Evolutionary conservation across 805 yeast species (phyloP).

Genomic region (Sugiyamaella lignohabitans): DNA sequence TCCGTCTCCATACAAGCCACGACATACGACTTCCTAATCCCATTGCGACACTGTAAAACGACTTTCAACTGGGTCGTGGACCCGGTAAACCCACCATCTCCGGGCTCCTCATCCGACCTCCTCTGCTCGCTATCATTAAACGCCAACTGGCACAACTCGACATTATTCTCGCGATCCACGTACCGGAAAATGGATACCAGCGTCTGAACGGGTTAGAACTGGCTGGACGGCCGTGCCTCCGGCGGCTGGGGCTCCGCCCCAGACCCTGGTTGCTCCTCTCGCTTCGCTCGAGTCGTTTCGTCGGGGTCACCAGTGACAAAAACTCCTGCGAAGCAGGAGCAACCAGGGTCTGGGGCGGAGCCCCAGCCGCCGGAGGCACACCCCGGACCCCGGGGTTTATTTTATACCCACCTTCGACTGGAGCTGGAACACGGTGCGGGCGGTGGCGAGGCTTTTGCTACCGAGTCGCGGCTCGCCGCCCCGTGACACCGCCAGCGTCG

Average conservation of each 20-base stretch:
- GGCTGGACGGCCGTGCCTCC: neutral
- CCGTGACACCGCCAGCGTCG: slow-evolving; percentile 1
- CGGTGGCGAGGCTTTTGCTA: neutral
- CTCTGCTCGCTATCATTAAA: slow-evolving; percentile 7
- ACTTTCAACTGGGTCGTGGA: slow-evolving; percentile 11
- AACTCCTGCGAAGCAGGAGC: too few species aligned
- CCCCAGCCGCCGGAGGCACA: neutral
- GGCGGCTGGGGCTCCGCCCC: neutral
- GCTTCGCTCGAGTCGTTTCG: too few species aligned
- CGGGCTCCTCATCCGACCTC: neutral
- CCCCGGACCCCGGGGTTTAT: neutral
- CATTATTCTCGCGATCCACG: slow-evolving; percentile 16
- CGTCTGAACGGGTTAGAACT: too few species aligned
- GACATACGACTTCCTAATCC: slow-evolving; percentile 15
- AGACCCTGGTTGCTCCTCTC: neutral
- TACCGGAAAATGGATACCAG: slow-evolving; percentile 19
- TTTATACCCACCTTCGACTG: slow-evolving; percentile 14
- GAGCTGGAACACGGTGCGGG: slow-evolving; percentile 14
- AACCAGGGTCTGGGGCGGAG: too few species aligned
- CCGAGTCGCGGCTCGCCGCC: neutral
- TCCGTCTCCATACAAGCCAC: slow-evolving; percentile 16
- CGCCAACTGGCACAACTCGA: slow-evolving; percentile 9
- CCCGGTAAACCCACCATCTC: neutral
- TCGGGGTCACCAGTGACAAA: too few species aligned
- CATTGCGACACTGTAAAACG: slow-evolving; percentile 11